phyloP scores from a whole-genome alignment of 805 yeast genomes.

The Priceomyces melissophilus region DNA sequence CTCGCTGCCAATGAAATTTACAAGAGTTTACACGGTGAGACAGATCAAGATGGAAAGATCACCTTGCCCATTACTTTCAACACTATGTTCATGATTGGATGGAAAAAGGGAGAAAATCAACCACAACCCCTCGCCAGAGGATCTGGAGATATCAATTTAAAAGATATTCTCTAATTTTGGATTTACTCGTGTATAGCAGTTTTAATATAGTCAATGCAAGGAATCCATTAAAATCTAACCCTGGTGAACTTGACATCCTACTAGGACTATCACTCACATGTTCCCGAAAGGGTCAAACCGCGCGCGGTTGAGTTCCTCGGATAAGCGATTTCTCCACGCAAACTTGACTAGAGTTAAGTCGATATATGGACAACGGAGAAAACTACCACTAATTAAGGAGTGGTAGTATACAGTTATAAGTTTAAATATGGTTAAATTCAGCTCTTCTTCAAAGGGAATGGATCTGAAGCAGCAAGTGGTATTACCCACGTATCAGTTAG shows the following conservation, averaged over 20 bases:
- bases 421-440: constrained; percentile 5
- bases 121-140: constrained; percentile 76
- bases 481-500: constrained; percentile 39
- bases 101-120: constrained; percentile 71
- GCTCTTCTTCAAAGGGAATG: neutral
- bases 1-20: constrained; percentile 79
- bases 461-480: constrained; percentile 19
- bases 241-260: too few relatives aligned
- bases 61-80: constrained; percentile 78
- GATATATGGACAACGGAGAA: too few relatives aligned
- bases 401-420: neutral
- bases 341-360: too few relatives aligned
- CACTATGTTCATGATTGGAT: constrained; percentile 80
- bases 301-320: neutral
- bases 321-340: too few relatives aligned
- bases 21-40: constrained; percentile 64
- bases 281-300: neutral
- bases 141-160: constrained; percentile 61
- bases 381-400: too few relatives aligned
- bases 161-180: constrained; percentile 59
- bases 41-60: constrained; percentile 40
- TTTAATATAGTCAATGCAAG: too few relatives aligned
- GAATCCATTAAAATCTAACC: too few relatives aligned
- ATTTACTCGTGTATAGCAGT: too few relatives aligned
- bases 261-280: neutral